Evolutionary conservation across 306 rosid genomes (phyloP).

Genomic region (Acacia crassicarpa): DNA sequence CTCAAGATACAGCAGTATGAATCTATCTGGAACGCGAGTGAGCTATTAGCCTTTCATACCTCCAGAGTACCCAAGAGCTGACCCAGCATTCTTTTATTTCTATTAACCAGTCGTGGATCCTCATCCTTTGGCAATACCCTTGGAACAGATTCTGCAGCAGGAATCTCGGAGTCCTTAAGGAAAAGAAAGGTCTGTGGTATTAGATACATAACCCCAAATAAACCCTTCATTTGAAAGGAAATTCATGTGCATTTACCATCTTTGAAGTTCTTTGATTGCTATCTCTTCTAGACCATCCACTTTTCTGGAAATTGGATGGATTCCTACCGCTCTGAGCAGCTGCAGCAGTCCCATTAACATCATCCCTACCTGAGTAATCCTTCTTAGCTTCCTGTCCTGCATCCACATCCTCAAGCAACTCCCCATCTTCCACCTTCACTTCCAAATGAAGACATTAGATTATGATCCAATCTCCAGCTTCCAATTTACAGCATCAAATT

Average conservation of each 20-base stretch:
- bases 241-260: conserved; percentile 42
- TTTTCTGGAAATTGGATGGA: conserved; percentile 45
- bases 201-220: conserved; percentile 14
- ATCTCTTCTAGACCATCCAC: conserved; percentile 64
- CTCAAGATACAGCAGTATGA: background rate
- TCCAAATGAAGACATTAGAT: conserved; percentile 25
- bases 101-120: conserved; percentile 87
- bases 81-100: conserved; percentile 95
- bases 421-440: conserved; percentile 79
- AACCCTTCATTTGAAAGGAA: conserved; percentile 20
- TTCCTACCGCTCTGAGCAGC: conserved; percentile 40
- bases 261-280: conserved; percentile 47
- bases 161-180: conserved; percentile 70
- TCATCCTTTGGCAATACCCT: conserved; percentile 89
- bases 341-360: conserved; percentile 32
- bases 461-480: background rate
- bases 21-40: background rate
- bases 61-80: conserved; percentile 94
- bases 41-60: conserved; percentile 43
- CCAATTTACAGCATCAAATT: background rate
- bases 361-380: conserved; percentile 39
- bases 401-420: conserved; percentile 55
- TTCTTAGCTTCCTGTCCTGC: conserved; percentile 44
- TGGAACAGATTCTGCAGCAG: conserved; percentile 61
- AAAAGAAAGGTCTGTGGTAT: conserved; percentile 12